Conservation (phyloP, 345 rosid species). For the Capsella bursapastoris region DNA sequence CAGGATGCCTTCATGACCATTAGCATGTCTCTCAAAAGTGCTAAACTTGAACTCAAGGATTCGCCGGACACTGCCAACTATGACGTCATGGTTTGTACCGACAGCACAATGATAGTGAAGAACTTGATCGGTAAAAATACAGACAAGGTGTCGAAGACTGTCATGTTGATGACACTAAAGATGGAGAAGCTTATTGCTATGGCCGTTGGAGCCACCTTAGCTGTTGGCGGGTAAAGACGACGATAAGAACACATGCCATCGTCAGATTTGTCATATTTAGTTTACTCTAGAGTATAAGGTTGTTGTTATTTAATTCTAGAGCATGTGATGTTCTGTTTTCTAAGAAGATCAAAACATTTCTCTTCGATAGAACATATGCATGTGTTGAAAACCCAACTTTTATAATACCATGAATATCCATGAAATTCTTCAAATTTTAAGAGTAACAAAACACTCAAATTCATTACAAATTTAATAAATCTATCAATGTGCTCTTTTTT, state of each 20-base stretch:
- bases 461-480: too few species aligned
- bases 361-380: too few species aligned
- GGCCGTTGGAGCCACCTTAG: constrained; percentile 26
- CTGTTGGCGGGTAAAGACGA: too few species aligned
- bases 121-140: background rate
- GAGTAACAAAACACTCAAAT: too few species aligned
- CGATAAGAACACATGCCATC: background rate
- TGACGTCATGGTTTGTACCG: constrained; percentile 26
- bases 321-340: background rate
- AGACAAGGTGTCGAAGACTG: constrained; percentile 20
- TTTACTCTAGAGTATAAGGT: background rate
- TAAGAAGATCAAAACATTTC: too few species aligned
- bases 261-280: background rate
- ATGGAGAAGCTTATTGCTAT: constrained; percentile 19
- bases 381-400: too few species aligned
- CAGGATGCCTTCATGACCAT: background rate
- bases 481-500: too few species aligned
- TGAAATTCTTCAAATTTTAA: too few species aligned
- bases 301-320: background rate
- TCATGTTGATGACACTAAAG: constrained; percentile 10
- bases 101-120: background rate
- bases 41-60: constrained; percentile 7
- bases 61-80: constrained; percentile 33
- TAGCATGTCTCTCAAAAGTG: background rate
- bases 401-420: too few species aligned